phyloP scores from a whole-genome alignment of 2,329 filamentous ascomycete genomes.

The Neonectria neomacrospora region DNA sequence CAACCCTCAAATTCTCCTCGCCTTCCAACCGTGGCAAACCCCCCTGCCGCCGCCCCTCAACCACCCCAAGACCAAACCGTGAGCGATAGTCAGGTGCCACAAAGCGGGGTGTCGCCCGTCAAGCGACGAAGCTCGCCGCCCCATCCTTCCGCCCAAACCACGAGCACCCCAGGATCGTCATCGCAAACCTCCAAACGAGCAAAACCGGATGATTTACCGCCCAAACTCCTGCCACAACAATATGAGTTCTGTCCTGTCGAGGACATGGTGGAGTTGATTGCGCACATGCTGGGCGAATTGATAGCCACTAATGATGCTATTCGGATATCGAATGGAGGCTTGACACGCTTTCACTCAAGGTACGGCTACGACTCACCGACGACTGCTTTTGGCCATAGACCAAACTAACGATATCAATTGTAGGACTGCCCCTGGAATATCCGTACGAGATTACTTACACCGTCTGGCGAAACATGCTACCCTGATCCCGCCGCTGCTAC shows the following conservation, averaged over 20 bases:
- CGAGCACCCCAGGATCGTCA: conserved; percentile 42
- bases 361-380: conserved; percentile 55
- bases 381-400: conserved; percentile 19
- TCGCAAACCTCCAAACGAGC: conserved; percentile 61
- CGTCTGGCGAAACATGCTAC: conserved; percentile 94
- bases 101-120: conserved; percentile 47
- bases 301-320: conserved; percentile 95
- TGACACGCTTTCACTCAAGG: conserved; percentile 96
- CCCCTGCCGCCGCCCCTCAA: conserved; percentile 31
- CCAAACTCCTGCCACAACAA: conserved; percentile 72
- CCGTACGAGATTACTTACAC: conserved; percentile 92
- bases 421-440: conserved; percentile 84
- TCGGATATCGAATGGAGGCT: conserved; percentile 74
- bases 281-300: conserved; percentile 94
- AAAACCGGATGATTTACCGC: conserved; percentile 60
- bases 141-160: conserved; percentile 46
- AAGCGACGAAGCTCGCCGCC: conserved; percentile 48
- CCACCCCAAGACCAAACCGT: conserved; percentile 27
- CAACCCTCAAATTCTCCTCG: conserved; percentile 37
- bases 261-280: conserved; percentile 89
- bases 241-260: conserved; percentile 87
- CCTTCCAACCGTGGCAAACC: conserved; percentile 28
- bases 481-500: conserved; percentile 89
- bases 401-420: conserved; percentile 38
- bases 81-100: conserved; percentile 29